Percentiles rank a stretch among this genome's conserved stretches.
Evolutionary conservation across 164 flowering plant genomes (phyloP).

Genomic region (Magnolia officinalis): DNA sequence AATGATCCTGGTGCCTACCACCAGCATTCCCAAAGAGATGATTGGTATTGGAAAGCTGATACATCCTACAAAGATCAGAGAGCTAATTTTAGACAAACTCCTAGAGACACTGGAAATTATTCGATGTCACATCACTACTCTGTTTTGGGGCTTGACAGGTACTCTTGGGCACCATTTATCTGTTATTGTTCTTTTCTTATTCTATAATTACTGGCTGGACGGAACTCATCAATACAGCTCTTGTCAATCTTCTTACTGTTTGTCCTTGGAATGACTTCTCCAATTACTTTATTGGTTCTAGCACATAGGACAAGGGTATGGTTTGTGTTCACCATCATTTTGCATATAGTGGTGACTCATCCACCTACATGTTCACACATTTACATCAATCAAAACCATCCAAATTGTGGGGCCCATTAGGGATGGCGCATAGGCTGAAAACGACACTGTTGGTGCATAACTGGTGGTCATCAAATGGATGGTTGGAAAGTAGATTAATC

Average conservation of each 20-base stretch:
- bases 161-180: constrained; percentile 6
- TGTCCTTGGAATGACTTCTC: too few relatives aligned
- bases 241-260: too few relatives aligned
- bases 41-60: constrained; percentile 77
- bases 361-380: neutral
- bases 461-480: neutral
- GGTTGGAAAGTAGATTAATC: neutral
- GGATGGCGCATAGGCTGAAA: too few relatives aligned
- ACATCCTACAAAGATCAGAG: constrained; percentile 46
- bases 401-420: too few relatives aligned
- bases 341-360: neutral
- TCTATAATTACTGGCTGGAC: neutral
- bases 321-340: neutral
- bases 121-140: constrained; percentile 85
- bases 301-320: neutral
- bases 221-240: neutral
- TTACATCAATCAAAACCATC: neutral
- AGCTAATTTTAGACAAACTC: constrained; percentile 45
- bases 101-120: constrained; percentile 35
- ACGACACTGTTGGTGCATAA: too few relatives aligned
- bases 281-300: neutral
- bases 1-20: constrained; percentile 53
- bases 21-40: constrained; percentile 83
- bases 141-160: constrained; percentile 94
- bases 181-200: neutral